These are phyloP conservation scores for Sutorius eximius DNA, from an alignment of 1,284 basidiomycete genomes.

Conservation along the genomic window DNA sequence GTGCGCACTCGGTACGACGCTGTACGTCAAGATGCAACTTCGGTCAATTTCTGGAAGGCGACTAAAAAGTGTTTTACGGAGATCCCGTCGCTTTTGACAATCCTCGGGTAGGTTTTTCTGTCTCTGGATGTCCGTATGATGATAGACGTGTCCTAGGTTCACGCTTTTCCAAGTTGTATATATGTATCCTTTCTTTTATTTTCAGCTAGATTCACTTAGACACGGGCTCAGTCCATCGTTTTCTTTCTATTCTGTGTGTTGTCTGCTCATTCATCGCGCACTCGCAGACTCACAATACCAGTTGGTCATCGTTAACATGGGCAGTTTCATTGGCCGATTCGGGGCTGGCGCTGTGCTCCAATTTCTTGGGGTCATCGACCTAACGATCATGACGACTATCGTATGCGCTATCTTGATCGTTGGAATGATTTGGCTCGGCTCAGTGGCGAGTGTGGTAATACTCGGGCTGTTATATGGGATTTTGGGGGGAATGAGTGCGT, in stretches of 20 bases:
- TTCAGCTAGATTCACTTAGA: constrained; percentile 29
- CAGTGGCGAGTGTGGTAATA: constrained; percentile 40
- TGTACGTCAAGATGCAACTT: neutral
- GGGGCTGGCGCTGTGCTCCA: constrained; percentile 37
- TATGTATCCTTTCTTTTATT: constrained; percentile 33
- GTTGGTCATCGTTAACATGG: constrained; percentile 46
- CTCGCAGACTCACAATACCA: constrained; percentile 16
- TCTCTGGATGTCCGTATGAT: neutral
- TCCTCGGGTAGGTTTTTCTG: constrained; percentile 22
- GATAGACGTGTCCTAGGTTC: constrained; percentile 11
- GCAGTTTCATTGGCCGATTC: constrained; percentile 43
- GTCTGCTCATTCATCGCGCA: neutral
- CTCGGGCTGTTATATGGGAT: constrained; percentile 52
- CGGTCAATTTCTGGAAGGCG: constrained; percentile 18
- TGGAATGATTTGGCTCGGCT: constrained; percentile 42
- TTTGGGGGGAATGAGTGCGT: constrained; percentile 45
- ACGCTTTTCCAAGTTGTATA: constrained; percentile 23
- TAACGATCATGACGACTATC: constrained; percentile 36
- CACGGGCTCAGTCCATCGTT: constrained; percentile 28
- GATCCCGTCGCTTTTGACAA: constrained; percentile 24
- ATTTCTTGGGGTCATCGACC: constrained; percentile 42
- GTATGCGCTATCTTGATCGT: constrained; percentile 38
- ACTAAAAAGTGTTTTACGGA: constrained; percentile 27
- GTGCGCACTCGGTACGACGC: constrained; percentile 29
- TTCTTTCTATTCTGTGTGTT: constrained; percentile 33